phyloP scores from a whole-genome alignment of 768 basidiomycete species.

The Dictyophora rubrovolvata region DNA sequence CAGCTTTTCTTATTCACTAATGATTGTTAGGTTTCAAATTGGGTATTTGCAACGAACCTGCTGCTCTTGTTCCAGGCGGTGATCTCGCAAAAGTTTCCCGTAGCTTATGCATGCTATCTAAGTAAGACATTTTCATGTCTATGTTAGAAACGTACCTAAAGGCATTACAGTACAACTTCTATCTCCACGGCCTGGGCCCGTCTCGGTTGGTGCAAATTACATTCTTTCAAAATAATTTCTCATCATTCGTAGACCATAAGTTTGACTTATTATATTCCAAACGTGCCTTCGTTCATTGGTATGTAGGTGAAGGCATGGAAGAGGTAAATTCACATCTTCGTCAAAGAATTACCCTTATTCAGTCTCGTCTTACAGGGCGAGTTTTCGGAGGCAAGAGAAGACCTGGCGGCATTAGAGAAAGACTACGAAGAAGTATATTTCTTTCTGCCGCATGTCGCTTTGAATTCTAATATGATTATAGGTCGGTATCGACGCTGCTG shows the following conservation, averaged over 20 bases:
- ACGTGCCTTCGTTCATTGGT: constrained; percentile 88
- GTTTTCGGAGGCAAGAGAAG: constrained; percentile 96
- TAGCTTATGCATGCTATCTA: constrained; percentile 96
- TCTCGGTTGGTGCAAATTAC: constrained; percentile 35
- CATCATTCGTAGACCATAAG: constrained; percentile 63
- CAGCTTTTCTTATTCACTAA: neutral
- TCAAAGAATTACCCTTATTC: neutral
- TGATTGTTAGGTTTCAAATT: constrained; percentile 40
- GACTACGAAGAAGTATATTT: constrained; percentile 71
- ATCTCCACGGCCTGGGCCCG: constrained; percentile 94
- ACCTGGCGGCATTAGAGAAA: constrained; percentile 94
- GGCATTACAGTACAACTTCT: constrained; percentile 61
- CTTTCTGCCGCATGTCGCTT: neutral
- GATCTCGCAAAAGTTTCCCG: constrained; percentile 91
- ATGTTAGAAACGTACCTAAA: neutral
- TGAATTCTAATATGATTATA: neutral
- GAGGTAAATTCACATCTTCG: constrained; percentile 35
- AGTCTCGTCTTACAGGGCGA: constrained; percentile 47
- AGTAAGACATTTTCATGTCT: constrained; percentile 32
- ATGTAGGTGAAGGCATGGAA: constrained; percentile 99
- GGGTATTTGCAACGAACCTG: constrained; percentile 95
- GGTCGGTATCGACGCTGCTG: constrained; percentile 48
- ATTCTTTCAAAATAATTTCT: neutral
- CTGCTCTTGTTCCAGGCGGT: constrained; percentile 85
- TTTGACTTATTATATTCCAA: constrained; percentile 98